Evolutionary conservation across 2,329 filamentous ascomycete species (phyloP).

Genomic region (Fusarium sp.): DNA sequence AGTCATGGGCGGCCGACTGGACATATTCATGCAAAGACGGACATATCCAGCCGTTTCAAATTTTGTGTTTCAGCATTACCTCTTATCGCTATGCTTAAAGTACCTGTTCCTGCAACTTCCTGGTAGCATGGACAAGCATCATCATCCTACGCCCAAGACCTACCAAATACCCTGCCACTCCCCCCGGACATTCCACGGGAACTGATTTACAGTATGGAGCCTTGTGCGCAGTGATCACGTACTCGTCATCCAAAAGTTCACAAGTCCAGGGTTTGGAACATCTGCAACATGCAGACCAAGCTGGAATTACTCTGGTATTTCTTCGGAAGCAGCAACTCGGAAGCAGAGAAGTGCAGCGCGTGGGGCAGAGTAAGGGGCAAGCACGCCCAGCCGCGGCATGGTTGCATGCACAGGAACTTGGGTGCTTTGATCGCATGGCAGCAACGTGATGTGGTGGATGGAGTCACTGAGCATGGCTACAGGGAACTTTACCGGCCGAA

Average conservation of each 20-base stretch:
- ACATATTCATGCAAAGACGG: conserved; percentile 27
- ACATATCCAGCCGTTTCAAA: conserved; percentile 42
- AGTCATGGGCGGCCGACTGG: conserved; percentile 1
- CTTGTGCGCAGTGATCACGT: background rate
- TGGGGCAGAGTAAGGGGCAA: conserved; percentile 40
- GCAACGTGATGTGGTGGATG: conserved; percentile 48
- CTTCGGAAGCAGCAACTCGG: conserved; percentile 30
- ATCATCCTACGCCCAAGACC: conserved; percentile 27
- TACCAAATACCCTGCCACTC: conserved; percentile 1
- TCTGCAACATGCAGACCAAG: conserved; percentile 6
- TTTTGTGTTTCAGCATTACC: conserved; percentile 40
- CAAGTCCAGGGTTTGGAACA: background rate
- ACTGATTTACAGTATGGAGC: background rate
- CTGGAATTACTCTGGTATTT: conserved; percentile 14
- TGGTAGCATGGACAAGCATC: conserved; percentile 33
- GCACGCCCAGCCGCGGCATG: conserved; percentile 26
- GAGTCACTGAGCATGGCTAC: conserved; percentile 43
- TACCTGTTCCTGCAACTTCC: background rate
- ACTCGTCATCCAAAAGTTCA: conserved; percentile 1
- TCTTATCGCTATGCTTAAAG: conserved; percentile 8
- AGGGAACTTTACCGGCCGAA: conserved; percentile 41
- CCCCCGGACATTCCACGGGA: conserved; percentile 2
- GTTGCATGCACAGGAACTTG: conserved; percentile 37
- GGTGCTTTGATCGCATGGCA: conserved; percentile 45
- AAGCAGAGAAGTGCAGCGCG: conserved; percentile 20